Conservation (phyloP, 179 eudicot species). For the Camellia oleifera region DNA sequence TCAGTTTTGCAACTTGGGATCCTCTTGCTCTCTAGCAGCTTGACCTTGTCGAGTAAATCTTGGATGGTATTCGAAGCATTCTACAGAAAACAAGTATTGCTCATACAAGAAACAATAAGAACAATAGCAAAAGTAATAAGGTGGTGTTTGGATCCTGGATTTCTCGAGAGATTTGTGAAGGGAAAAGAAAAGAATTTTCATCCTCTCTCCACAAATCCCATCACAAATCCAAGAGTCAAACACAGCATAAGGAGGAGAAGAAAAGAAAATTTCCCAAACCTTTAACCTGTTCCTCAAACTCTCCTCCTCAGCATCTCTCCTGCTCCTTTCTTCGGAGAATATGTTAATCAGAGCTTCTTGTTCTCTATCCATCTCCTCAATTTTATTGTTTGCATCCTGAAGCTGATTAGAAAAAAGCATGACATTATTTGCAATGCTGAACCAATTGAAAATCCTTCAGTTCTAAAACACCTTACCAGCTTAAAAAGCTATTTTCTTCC, state of each 20-base stretch:
- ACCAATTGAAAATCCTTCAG: background rate
- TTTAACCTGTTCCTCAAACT: conserved; percentile 30
- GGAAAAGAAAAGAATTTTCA: too few species aligned
- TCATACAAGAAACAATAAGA: background rate
- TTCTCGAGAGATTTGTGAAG: too few species aligned
- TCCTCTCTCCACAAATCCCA: too few species aligned
- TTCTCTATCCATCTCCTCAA: conserved; percentile 44
- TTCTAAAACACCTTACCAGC: background rate
- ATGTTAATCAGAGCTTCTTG: conserved; percentile 41
- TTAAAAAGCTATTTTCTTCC: background rate
- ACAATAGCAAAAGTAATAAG: background rate
- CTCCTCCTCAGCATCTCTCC: conserved; percentile 49
- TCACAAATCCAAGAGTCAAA: too few species aligned
- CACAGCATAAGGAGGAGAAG: background rate
- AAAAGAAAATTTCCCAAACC: conserved; percentile 24
- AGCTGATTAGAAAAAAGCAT: conserved; percentile 22
- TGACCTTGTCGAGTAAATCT: conserved; percentile 44
- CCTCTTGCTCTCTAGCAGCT: conserved; percentile 27
- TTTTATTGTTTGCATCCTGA: conserved; percentile 24
- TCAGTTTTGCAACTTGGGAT: conserved; percentile 14
- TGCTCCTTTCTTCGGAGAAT: conserved; percentile 53
- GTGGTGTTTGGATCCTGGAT: too few species aligned
- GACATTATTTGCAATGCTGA: background rate
- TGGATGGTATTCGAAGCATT: conserved; percentile 46
- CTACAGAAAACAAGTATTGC: conserved; percentile 24